Evolutionary conservation across 352 stramenopile species (phyloP), one percentile per base, ranked within the genome.

Genomic region (Hyaloperonospora arabidopsidis): DNA sequence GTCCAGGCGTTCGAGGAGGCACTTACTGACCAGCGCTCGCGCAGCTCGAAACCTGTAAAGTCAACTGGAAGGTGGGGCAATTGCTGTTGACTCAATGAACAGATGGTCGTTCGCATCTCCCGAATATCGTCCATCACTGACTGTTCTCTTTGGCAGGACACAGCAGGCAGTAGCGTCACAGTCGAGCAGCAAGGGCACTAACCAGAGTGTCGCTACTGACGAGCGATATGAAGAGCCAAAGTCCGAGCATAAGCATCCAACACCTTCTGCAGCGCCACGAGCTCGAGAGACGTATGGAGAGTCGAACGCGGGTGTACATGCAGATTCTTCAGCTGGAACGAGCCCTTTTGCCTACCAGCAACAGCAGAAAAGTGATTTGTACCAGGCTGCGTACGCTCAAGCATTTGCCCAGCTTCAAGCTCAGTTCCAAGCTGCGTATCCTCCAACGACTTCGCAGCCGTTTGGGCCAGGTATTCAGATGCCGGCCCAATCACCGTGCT

Each of bases 1-100:
- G 18, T 44, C n/a, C 52, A 89, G 79, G 79, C 79, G 5, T 89
- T 89, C 58, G 79, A 89, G 67, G 71, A 85, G 19, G 79, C 79
- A 3, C 57, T 89, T 45, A 64, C 49, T 2, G 78, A 81, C 40
- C 72, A 84, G 61, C 57, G 61, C 3, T 43, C 64, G 18, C 61
- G 57, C 19, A 59, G 25, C 22, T 57, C 54, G 12, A 12, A 51
- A 50, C 40, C 45, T 52, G 47, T 18, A 7, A 66, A 57, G 38
- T 2, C 51, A 44, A 44, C 22, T 54, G 51, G 43, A 19, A 68
- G 54, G 60, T 68, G 22, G 14, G 46, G 2, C 12, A 28, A 5
- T 22, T 52, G n/a, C 21, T 32, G 29, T 44, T 32, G 25, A 32
- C 25, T 10, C 4, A 8, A 8, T 32, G 25, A 32, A 32, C 25